Base-by-base conservation (phyloP, 192 early-diverging fungal genomes). In the Gonapodya sp. region DNA sequence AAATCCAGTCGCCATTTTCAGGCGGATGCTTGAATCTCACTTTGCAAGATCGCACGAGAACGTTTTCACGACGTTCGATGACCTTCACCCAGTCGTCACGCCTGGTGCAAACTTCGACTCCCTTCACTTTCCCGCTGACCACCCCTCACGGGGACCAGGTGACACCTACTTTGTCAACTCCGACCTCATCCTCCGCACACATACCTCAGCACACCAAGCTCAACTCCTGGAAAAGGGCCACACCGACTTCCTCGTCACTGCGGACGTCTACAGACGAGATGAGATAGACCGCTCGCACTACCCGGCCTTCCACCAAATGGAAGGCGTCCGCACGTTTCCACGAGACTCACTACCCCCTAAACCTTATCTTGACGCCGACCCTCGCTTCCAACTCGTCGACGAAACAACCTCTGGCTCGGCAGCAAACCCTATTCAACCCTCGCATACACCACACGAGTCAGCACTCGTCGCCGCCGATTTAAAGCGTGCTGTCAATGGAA, bases 231-330 rank as follows among this genome's bases (percentile, higher is more conserved):
- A 0, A 89, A 87, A 0, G 89, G 90, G 0, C 75, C 85, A 73
- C 79, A 86, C 87, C 18, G 75, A 92, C 79, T 89, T 95, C 82
- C 87, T 99, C 31, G 89, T 98, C n/a, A 94, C 94, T n/a, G 97
- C 95, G 1, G 97, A 99, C 86, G 96, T 98, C 2, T 99, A 98
- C 86, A 85, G 97, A 16, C 90, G 96, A 34, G 97, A 99, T 82
- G 97, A 99, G 83, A 96, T 99, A 81, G 96, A 99, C 82, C 88
- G 92, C 1, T 93, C 90, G 79, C 97, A 99, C 82, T 99, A 98
- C 84, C 97, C 97, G 0, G 95, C 95, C 1, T 99, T 99, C 84
- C 97, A 99, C 82, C 97, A 99, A 84, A 97, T 99, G 93, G 97
- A 99, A 82, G 97, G 96, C 1, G 92, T 96, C 35, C 91, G 93